A percentile compares a stretch with the other conserved stretches of the same genome.
phyloP scores from a whole-genome alignment of 2,329 filamentous ascomycete genomes.

The Talaromyces sp. region DNA sequence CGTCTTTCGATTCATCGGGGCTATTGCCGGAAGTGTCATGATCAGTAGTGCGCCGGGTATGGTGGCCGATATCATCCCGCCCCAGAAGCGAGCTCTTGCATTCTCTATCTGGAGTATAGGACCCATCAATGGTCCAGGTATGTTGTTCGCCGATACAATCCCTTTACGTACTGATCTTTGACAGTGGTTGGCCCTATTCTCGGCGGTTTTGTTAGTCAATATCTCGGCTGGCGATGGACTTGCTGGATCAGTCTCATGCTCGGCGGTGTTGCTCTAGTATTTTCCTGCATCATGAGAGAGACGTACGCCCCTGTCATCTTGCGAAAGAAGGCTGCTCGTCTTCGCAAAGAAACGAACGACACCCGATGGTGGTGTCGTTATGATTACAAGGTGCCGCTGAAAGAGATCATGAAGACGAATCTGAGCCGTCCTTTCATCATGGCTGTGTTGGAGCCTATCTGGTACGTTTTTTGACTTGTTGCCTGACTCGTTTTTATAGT shows the following conservation, averaged over 20 bases:
- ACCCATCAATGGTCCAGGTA: constrained; percentile 70
- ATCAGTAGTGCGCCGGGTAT: constrained; percentile 27
- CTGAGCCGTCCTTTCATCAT: constrained; percentile 74
- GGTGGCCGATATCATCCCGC: constrained; percentile 34
- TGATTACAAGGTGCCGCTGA: constrained; percentile 65
- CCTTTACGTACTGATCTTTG: no score
- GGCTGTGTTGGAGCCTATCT: constrained; percentile 78
- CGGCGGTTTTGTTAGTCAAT: constrained; percentile 70
- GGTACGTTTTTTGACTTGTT: constrained; percentile 45
- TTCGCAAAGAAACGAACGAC: constrained; percentile 67
- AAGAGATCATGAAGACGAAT: constrained; percentile 67
- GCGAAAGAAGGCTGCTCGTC: constrained; percentile 57
- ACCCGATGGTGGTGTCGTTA: constrained; percentile 75
- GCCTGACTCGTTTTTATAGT: no score
- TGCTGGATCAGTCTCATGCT: constrained; percentile 65
- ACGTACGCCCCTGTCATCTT: constrained; percentile 69
- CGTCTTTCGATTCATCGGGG: constrained; percentile 27
- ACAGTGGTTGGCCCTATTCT: constrained; percentile 63
- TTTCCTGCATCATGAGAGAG: constrained; percentile 60
- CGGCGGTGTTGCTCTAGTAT: constrained; percentile 56
- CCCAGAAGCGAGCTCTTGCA: constrained; percentile 74
- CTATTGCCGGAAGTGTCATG: constrained; percentile 25
- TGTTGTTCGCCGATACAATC: constrained; percentile 5
- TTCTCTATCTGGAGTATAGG: constrained; percentile 82
- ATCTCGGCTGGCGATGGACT: constrained; percentile 80